phyloP scores from a whole-genome alignment of 495 filamentous ascomycete species.

The Hamigera avellanea region DNA sequence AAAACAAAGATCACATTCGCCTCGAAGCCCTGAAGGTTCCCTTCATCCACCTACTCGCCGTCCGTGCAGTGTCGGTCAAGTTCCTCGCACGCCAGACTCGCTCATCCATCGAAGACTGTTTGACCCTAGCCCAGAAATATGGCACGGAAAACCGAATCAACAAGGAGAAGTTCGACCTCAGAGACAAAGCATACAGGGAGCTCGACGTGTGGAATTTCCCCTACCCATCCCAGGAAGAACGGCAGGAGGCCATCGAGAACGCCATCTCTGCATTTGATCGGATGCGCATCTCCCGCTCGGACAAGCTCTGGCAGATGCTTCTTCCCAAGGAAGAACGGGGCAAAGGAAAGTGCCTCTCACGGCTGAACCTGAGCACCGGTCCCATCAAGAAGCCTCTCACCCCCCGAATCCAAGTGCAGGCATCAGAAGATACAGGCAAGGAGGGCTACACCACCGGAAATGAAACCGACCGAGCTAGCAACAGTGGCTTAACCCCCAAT shows the following conservation, averaged over 20 bases:
- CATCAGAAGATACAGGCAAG: conserved; percentile 37
- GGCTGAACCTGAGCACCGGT: conserved; percentile 50
- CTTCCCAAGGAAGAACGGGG: conserved; percentile 63
- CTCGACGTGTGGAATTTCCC: conserved; percentile 71
- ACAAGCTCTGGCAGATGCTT: conserved; percentile 71
- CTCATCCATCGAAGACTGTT: conserved; percentile 44
- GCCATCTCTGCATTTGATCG: conserved; percentile 76
- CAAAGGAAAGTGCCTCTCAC: conserved; percentile 71
- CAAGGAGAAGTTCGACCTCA: conserved; percentile 52
- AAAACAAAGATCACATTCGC: conserved; percentile 40
- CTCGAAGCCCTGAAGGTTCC: conserved; percentile 41
- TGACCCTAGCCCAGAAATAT: conserved; percentile 40
- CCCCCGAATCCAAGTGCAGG: conserved; percentile 47
- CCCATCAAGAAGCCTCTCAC: conserved; percentile 39
- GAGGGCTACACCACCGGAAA: conserved; percentile 31
- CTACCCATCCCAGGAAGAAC: conserved; percentile 54
- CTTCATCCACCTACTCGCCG: conserved; percentile 65
- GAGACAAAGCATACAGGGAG: conserved; percentile 66
- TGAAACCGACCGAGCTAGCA: conserved; percentile 42
- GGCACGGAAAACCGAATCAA: conserved; percentile 48
- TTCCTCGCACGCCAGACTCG: conserved; percentile 46
- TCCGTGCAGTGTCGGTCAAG: conserved; percentile 44
- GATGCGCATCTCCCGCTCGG: conserved; percentile 56
- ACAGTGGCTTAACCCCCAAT: conserved; percentile 24
- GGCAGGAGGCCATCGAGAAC: conserved; percentile 70